Percentiles rank a stretch among this genome's conserved stretches.
phyloP scores from a whole-genome alignment of 75 land plant genomes.

The Cryptomeria japonica region DNA sequence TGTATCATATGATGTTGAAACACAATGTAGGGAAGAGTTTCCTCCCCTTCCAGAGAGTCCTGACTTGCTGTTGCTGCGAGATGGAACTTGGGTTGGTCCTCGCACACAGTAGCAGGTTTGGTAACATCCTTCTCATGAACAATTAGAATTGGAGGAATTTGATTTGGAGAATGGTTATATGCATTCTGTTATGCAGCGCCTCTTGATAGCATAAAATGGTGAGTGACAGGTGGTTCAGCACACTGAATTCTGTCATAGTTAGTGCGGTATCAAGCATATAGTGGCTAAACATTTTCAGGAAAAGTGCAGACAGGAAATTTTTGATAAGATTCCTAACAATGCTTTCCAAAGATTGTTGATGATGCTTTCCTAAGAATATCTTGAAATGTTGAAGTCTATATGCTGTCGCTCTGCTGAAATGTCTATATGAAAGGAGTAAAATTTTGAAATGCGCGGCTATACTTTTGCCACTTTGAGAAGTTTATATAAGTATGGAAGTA shows the following conservation, averaged over 20 bases:
- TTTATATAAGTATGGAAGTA: too few relatives aligned
- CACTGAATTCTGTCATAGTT: not conserved
- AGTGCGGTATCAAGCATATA: not conserved
- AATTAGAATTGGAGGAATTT: not conserved
- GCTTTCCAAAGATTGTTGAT: not conserved
- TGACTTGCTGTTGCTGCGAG: not conserved
- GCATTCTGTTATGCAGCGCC: not conserved
- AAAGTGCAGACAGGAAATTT: not conserved
- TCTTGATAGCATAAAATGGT: not conserved
- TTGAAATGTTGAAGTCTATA: not conserved
- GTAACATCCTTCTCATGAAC: not conserved
- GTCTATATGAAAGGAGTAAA: not conserved
- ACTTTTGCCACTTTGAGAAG: too few relatives aligned
- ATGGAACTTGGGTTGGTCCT: not conserved
- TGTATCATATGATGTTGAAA: slow-evolving; percentile 9
- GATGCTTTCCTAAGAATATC: too few relatives aligned
- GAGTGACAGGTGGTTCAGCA: not conserved
- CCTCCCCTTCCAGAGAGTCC: not conserved
- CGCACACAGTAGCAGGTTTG: not conserved
- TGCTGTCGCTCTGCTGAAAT: not conserved
- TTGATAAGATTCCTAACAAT: not conserved
- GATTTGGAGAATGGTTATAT: not conserved
- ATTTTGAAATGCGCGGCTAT: too few relatives aligned
- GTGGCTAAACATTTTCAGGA: not conserved
- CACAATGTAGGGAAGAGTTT: slow-evolving; percentile 1